These are phyloP conservation scores for Rhypophila decipiens DNA, from an alignment of 495 filamentous ascomycete species.

Conservation along the genomic window DNA sequence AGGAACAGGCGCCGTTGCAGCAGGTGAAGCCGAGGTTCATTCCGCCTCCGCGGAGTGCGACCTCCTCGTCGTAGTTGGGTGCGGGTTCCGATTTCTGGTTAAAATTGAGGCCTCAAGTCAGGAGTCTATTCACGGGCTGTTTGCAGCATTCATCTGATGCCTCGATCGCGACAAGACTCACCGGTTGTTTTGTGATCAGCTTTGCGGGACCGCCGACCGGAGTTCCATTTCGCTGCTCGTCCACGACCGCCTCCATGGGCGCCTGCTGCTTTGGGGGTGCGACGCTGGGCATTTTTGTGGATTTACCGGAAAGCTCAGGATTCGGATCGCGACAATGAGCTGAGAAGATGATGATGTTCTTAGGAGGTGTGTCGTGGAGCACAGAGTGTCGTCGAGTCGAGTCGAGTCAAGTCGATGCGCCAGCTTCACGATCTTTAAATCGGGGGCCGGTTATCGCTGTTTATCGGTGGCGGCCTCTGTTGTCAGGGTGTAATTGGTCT, in stretches of 20 bases:
- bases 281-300: constrained; percentile 14
- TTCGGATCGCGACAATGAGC: no score
- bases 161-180: not conserved
- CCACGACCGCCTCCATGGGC: constrained; percentile 15
- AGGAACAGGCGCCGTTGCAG: constrained; percentile 13
- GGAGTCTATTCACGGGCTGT: not conserved
- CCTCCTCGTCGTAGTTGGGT: constrained; percentile 6
- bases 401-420: no score
- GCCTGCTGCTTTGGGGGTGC: constrained; percentile 16
- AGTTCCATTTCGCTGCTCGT: not conserved
- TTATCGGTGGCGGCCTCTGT: no score
- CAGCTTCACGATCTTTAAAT: no score
- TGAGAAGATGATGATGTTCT: not conserved
- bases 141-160: not conserved
- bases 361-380: no score
- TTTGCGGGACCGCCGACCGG: not conserved
- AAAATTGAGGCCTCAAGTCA: not conserved
- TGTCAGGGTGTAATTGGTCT: no score
- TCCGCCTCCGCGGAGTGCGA: constrained; percentile 12
- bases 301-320: no score
- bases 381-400: no score
- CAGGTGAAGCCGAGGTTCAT: constrained; percentile 13
- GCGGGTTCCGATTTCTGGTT: constrained; percentile 8
- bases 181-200: constrained; percentile 11
- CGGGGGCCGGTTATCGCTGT: no score